Conservation (phyloP, 495 filamentous ascomycete species). For the Cairneyella variabilis region DNA sequence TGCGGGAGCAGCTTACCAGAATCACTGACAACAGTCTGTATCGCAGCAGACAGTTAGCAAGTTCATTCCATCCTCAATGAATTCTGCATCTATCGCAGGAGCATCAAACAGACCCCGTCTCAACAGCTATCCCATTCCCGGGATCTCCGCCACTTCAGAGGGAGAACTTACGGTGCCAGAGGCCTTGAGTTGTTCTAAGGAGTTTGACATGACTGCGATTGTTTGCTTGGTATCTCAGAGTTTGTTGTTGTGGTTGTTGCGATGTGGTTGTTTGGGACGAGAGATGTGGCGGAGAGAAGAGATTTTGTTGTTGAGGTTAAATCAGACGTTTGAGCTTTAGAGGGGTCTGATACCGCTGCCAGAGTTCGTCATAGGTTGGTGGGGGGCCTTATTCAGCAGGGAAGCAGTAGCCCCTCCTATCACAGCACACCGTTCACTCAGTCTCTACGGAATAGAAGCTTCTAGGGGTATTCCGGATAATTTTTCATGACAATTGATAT, state of each 20-base stretch:
- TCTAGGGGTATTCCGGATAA: too few relatives aligned
- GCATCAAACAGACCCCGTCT: constrained; percentile 5
- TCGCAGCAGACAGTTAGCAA: constrained; percentile 18
- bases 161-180: constrained; percentile 78
- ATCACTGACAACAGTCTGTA: constrained; percentile 88
- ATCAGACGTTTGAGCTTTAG: constrained; percentile 3
- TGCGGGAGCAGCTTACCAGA: constrained; percentile 63
- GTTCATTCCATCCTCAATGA: neutral
- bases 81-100: neutral
- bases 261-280: constrained; percentile 9
- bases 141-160: constrained; percentile 1
- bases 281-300: constrained; percentile 9
- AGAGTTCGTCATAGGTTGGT: constrained; percentile 8
- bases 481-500: too few relatives aligned
- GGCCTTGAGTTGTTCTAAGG: constrained; percentile 95
- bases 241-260: constrained; percentile 6
- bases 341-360: neutral
- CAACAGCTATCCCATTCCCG: constrained; percentile 6
- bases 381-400: constrained; percentile 19
- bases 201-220: constrained; percentile 63
- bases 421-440: neutral
- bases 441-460: neutral
- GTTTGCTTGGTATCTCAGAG: constrained; percentile 11
- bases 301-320: constrained; percentile 18
- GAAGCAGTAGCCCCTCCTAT: neutral